Conservation (phyloP, 73 alveolate species). For the Halteria grandinella region DNA sequence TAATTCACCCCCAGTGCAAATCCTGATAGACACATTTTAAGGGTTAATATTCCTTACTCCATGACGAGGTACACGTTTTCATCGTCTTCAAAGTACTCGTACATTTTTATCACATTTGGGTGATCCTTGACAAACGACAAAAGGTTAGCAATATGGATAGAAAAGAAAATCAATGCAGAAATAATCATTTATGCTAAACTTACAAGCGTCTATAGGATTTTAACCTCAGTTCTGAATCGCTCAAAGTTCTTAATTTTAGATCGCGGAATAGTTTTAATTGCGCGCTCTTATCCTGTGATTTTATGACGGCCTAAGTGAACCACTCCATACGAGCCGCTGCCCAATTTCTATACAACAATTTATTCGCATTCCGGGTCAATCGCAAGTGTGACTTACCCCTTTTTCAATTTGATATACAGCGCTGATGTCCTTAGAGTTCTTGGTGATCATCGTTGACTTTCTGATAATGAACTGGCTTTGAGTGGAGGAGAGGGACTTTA, state of each 20-base stretch:
- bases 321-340: conserved; percentile 58
- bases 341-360: conserved; percentile 11
- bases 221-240: conserved; percentile 52
- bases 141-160: too few species aligned
- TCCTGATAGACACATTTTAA: not conserved
- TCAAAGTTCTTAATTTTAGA: conserved; percentile 61
- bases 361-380: not conserved
- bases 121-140: conserved; percentile 63
- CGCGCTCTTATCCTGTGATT: conserved; percentile 51
- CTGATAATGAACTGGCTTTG: conserved; percentile 45
- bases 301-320: conserved; percentile 51
- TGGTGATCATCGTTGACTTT: conserved; percentile 54
- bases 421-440: conserved; percentile 26
- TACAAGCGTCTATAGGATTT: conserved; percentile 33
- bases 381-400: conserved; percentile 1
- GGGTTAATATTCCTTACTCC: conserved; percentile 62
- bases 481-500: too few species aligned
- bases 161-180: too few species aligned
- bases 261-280: conserved; percentile 47
- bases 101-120: conserved; percentile 77
- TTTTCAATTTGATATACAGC: conserved; percentile 38
- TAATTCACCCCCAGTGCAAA: conserved; percentile 86
- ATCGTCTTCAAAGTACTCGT: conserved; percentile 79
- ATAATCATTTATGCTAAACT: not conserved
- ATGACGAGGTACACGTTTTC: conserved; percentile 75